Percentiles rank a stretch among this genome's conserved stretches.
These are phyloP conservation scores for Penicillium egyptiacum DNA, from an alignment of 495 filamentous ascomycete genomes.

Conservation along the genomic window DNA sequence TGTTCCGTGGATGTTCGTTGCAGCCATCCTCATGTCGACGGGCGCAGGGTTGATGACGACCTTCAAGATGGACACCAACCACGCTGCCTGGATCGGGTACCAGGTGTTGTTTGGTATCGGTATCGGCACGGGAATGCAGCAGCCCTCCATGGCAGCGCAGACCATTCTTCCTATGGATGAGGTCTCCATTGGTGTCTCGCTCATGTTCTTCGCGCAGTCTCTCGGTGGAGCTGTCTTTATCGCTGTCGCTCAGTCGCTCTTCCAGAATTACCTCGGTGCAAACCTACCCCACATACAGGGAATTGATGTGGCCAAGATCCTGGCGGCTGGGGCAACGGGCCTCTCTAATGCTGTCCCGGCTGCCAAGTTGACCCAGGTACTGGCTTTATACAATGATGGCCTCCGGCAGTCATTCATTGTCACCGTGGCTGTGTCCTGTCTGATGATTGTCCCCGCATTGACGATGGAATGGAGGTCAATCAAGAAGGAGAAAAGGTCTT, in stretches of 20 bases:
- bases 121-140: conserved; percentile 72
- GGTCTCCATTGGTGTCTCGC: conserved; percentile 59
- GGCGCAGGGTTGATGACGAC: conserved; percentile 66
- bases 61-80: conserved; percentile 49
- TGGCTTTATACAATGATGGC: conserved; percentile 59
- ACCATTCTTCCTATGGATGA: conserved; percentile 56
- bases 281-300: conserved; percentile 43
- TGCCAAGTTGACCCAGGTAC: conserved; percentile 40
- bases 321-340: conserved; percentile 21
- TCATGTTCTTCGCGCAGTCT: conserved; percentile 67
- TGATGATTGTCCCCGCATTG: conserved; percentile 49
- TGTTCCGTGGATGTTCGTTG: conserved; percentile 57
- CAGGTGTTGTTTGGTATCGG: conserved; percentile 71
- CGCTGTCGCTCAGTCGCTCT: conserved; percentile 58
- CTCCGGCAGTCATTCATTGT: conserved; percentile 54
- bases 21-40: conserved; percentile 53
- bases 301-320: conserved; percentile 39
- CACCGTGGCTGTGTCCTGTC: conserved; percentile 52
- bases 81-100: conserved; percentile 64
- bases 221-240: conserved; percentile 66
- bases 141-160: conserved; percentile 62
- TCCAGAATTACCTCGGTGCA: conserved; percentile 52
- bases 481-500: conserved; percentile 35
- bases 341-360: conserved; percentile 38
- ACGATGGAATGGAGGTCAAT: conserved; percentile 64